Evolutionary conservation across 345 rosid species (phyloP).

Genomic region (Eucalyptus marginata): DNA sequence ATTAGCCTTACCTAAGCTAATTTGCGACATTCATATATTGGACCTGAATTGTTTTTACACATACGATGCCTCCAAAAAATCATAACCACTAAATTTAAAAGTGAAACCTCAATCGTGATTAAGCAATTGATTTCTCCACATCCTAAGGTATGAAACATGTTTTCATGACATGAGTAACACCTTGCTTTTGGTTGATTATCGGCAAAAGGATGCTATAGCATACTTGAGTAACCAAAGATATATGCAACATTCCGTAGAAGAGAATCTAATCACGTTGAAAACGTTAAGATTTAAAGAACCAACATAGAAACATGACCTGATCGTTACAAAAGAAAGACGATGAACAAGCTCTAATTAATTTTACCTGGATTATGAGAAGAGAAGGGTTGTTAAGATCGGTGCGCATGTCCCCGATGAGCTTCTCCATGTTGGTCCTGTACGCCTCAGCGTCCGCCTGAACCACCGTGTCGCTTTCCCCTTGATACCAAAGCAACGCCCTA

Average conservation of each 20-base stretch:
- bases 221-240: not conserved
- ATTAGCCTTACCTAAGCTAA: not conserved
- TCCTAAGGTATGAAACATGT: not conserved
- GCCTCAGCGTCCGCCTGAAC: slow-evolving; percentile 10
- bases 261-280: not conserved
- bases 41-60: not conserved
- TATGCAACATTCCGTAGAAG: not conserved
- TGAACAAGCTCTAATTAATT: not conserved
- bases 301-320: not conserved
- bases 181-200: not conserved
- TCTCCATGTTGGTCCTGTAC: slow-evolving; percentile 21
- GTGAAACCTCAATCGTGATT: not conserved
- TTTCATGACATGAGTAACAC: not conserved
- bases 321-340: not conserved
- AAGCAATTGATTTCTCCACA: not conserved
- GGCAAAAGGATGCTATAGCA: not conserved
- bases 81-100: not conserved
- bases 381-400: slow-evolving; percentile 18
- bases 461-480: slow-evolving; percentile 35
- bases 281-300: not conserved
- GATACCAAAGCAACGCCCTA: slow-evolving; percentile 30
- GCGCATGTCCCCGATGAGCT: slow-evolving; percentile 14
- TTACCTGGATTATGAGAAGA: slow-evolving; percentile 23
- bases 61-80: rapidly evolving
- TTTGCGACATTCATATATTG: too few species aligned